These are phyloP conservation scores for Penicillium fuscoglaucum DNA, from an alignment of 2,329 filamentous ascomycete genomes.

Conservation along the genomic window DNA sequence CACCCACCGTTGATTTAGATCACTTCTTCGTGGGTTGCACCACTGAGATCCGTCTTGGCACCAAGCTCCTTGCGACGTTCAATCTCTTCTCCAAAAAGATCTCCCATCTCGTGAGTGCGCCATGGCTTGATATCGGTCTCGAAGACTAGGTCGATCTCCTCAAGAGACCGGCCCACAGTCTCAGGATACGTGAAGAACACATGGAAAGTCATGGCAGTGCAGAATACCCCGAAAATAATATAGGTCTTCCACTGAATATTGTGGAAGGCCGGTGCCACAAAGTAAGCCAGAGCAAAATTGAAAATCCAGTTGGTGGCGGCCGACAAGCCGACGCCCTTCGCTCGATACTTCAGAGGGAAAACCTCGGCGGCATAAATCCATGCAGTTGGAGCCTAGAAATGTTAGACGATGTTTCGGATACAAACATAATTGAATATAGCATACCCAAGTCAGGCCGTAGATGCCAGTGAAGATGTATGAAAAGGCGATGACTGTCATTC, in stretches of 20 bases:
- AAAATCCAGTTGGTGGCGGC: conserved; percentile 65
- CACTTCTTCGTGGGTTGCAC: conserved; percentile 21
- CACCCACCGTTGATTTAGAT: conserved; percentile 7
- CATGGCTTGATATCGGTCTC: conserved; percentile 35
- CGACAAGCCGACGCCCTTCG: conserved; percentile 62
- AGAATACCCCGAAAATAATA: conserved; percentile 75
- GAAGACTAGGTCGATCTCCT: conserved; percentile 76
- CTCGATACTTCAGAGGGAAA: conserved; percentile 65
- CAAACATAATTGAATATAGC: conserved; percentile 23
- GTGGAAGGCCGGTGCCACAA: conserved; percentile 59
- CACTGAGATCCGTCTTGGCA: conserved; percentile 1
- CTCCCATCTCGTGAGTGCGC: conserved; percentile 27
- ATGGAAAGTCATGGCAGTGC: conserved; percentile 66
- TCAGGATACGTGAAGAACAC: conserved; percentile 67
- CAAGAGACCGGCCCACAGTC: conserved; percentile 69
- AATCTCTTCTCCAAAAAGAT: conserved; percentile 29
- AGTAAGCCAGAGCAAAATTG: conserved; percentile 56
- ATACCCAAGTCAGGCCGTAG: conserved; percentile 45
- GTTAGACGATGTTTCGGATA: neutral
- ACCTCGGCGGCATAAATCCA: conserved; percentile 64
- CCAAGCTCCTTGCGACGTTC: conserved; percentile 19
- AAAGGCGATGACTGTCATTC: conserved; percentile 63
- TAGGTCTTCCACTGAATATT: conserved; percentile 65
- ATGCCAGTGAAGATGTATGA: conserved; percentile 55
- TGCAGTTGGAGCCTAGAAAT: conserved; percentile 51